Evolutionary conservation across 1,284 basidiomycete genomes (phyloP).

Genomic region (Inonotus hispidus): DNA sequence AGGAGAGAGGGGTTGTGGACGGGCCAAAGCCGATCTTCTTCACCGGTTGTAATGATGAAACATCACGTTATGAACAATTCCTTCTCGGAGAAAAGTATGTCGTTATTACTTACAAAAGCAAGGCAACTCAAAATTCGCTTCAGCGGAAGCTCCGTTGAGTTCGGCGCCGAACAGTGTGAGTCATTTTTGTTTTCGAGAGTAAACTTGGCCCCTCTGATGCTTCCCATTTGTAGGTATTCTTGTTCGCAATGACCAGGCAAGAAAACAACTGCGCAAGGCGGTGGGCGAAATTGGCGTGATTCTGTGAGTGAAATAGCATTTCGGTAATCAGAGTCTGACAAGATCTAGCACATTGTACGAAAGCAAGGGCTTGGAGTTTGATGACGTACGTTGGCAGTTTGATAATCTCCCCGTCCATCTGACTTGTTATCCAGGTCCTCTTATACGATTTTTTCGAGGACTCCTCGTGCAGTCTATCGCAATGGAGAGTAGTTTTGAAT

Average conservation of each 20-base stretch:
- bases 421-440: slow-evolving; percentile 44
- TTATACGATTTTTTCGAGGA: slow-evolving; percentile 70
- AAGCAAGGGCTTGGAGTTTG: slow-evolving; percentile 70
- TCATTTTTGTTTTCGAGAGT: neutral
- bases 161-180: slow-evolving; percentile 65
- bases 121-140: neutral
- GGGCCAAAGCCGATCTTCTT: slow-evolving; percentile 60
- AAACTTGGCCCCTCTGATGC: neutral
- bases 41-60: slow-evolving; percentile 46
- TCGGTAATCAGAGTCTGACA: neutral
- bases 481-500: slow-evolving; percentile 60
- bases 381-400: slow-evolving; percentile 43
- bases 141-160: slow-evolving; percentile 51
- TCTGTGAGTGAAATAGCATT: slow-evolving; percentile 38
- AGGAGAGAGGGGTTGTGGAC: slow-evolving; percentile 54
- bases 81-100: slow-evolving; percentile 45
- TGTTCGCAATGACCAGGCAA: slow-evolving; percentile 55
- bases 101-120: neutral
- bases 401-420: neutral
- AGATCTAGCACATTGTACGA: slow-evolving; percentile 59
- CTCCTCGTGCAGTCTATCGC: slow-evolving; percentile 41
- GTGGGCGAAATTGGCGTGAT: slow-evolving; percentile 59
- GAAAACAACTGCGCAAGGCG: slow-evolving; percentile 42
- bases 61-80: slow-evolving; percentile 51
- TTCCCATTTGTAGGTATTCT: slow-evolving; percentile 47